phyloP scores from a whole-genome alignment of 108 stramenopile species.

The Thalassiosira profunda region DNA sequence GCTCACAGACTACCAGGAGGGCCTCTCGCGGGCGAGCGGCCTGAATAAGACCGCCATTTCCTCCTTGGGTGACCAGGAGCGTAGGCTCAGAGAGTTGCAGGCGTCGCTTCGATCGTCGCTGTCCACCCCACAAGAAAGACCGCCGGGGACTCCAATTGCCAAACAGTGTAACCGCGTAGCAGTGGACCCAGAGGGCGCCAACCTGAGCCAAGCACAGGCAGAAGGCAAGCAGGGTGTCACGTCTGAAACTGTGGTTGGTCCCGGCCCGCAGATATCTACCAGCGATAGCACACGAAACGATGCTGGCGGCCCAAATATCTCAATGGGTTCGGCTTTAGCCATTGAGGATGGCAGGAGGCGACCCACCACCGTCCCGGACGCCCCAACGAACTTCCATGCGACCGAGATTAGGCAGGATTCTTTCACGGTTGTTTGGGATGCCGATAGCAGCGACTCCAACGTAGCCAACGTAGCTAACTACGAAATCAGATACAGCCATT shows the following conservation, averaged over 20 bases:
- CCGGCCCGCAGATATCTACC: too few species aligned
- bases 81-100: constrained; percentile 9
- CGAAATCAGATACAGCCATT: constrained; percentile 19
- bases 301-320: not conserved
- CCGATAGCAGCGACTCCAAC: not conserved
- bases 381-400: constrained; percentile 7
- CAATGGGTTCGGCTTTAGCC: not conserved
- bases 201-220: too few species aligned
- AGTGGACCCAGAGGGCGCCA: not conserved
- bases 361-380: constrained; percentile 3
- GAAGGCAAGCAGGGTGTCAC: too few species aligned
- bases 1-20: too few species aligned
- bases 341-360: too few species aligned
- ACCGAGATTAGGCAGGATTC: not conserved
- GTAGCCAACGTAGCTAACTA: constrained; percentile 14
- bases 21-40: constrained; percentile 5
- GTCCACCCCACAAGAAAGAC: not conserved
- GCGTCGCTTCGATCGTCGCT: not conserved
- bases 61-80: constrained; percentile 20
- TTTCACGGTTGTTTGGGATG: not conserved
- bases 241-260: too few species aligned
- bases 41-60: constrained; percentile 10
- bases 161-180: not conserved
- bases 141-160: not conserved
- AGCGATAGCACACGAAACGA: not conserved